Base-by-base conservation (phyloP, 805 yeast species). In the Sugiyamaella americana region DNA sequence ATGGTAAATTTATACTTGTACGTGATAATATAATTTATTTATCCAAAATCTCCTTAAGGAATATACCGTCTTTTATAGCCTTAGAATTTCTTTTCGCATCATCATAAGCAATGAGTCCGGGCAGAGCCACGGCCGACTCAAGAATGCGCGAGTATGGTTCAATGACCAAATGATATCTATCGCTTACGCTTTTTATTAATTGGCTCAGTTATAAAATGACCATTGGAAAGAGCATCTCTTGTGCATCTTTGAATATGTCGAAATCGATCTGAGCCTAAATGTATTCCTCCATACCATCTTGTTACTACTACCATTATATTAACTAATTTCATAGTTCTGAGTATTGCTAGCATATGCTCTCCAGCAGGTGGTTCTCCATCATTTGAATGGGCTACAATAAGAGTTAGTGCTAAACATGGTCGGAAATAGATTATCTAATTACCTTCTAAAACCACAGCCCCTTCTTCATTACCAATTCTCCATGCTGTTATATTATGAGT, bases 231-330 rank as follows among this genome's bases (percentile, higher is more conserved):
- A 35, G 80, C 75, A 47, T 78, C 80, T 13, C 68, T 65, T 0
- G 80, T 82, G 11, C 74, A 76, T 21, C 73, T 70, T 41, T 78
- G 72, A 3, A 86, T 84, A 54, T 79, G 81, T 49, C 85, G 70
- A 57, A 85, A 86, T 46, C 95, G 63, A 20, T 78, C 72, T 3
- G 86, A 72, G 0, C 95, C 95, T 36, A 86, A 59, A 3, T 84
- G 85, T 0, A 72, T 71, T 0, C 95, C 94, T 1, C 91, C 91
- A 58, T 82, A 83, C 95, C 94, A 85, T 50, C 95, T 60, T 0
- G 85, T 76, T 0, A 83, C 93, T 22, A 85, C 79, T 1, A 85
- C 73, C 16, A 85, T 56, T 0, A 79, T 74, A 58, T 83, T 80
- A 3, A 71, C 62, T 3, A 37, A 22, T 5, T 22, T 17, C 2